A percentile compares a stretch with the other conserved stretches of the same genome.
phyloP scores from a whole-genome alignment of 2,329 filamentous ascomycete species.

The Epichloe hybrida region DNA sequence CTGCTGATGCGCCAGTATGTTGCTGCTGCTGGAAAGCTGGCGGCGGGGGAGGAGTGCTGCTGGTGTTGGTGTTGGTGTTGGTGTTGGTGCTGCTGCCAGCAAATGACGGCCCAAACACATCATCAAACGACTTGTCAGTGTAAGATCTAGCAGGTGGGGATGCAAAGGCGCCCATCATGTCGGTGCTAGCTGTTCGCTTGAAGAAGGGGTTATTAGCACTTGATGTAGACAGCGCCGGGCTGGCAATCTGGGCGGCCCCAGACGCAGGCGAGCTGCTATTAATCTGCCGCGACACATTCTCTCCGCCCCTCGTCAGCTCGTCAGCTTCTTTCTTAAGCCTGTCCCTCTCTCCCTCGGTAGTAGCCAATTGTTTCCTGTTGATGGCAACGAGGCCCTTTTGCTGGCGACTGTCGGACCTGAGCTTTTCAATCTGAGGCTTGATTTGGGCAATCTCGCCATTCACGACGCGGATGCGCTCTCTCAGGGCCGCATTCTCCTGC shows the following conservation, averaged over 20 bases:
- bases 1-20: constrained; percentile 41
- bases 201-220: constrained; percentile 95
- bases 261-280: constrained; percentile 37
- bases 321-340: constrained; percentile 72
- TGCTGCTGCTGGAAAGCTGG: constrained; percentile 37
- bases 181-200: constrained; percentile 50
- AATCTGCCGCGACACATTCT: constrained; percentile 41
- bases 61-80: background rate
- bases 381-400: constrained; percentile 95
- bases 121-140: constrained; percentile 64
- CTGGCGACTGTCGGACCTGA: constrained; percentile 81
- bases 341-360: constrained; percentile 77
- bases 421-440: constrained; percentile 84
- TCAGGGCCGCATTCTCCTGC: constrained; percentile 72
- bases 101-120: constrained; percentile 66
- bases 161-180: constrained; percentile 42
- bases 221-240: constrained; percentile 53
- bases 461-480: constrained; percentile 72
- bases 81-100: constrained; percentile 21
- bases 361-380: constrained; percentile 93
- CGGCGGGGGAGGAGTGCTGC: constrained; percentile 24
- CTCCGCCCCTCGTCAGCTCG: constrained; percentile 49
- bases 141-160: constrained; percentile 33
- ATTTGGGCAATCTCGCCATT: constrained; percentile 75
- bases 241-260: constrained; percentile 41